Conservation (phyloP, 257 asterid species). For the Gentiana dahurica region DNA sequence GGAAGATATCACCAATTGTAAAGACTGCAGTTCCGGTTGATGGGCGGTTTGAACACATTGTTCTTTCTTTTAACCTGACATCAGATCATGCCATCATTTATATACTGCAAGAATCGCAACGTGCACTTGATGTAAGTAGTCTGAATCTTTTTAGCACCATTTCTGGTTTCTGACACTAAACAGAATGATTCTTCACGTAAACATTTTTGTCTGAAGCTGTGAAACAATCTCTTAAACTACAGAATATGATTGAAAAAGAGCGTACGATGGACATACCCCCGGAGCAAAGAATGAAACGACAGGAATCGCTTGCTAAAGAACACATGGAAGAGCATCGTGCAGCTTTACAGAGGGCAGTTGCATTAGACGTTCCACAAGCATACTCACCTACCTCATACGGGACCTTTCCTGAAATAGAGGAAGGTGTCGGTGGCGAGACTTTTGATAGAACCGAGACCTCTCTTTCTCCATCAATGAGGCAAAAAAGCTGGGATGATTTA, state of each 20-base stretch:
- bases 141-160: constrained; percentile 3
- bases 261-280: constrained; percentile 50
- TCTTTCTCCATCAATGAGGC: constrained; percentile 9
- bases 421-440: constrained; percentile 14
- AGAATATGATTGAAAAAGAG: constrained; percentile 64
- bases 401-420: constrained; percentile 48
- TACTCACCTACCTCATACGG: constrained; percentile 67
- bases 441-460: constrained; percentile 24
- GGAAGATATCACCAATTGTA: constrained; percentile 56
- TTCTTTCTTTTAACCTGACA: constrained; percentile 76
- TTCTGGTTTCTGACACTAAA: no score
- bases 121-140: constrained; percentile 60
- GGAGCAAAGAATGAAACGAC: constrained; percentile 75
- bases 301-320: constrained; percentile 55
- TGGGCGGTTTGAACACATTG: constrained; percentile 95
- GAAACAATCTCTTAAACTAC: constrained; percentile 2
- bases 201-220: no score
- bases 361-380: constrained; percentile 65
- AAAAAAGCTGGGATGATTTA: constrained; percentile 19
- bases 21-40: constrained; percentile 96
- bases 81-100: constrained; percentile 72
- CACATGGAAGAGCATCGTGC: constrained; percentile 72
- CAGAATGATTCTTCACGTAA: no score
- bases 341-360: constrained; percentile 71
- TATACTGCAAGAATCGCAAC: constrained; percentile 69